Evolutionary conservation across 1,139 yeast species (phyloP), one percentile per base, ranked within the genome.

Genomic region (Kurtzmaniella quercitrusa): DNA sequence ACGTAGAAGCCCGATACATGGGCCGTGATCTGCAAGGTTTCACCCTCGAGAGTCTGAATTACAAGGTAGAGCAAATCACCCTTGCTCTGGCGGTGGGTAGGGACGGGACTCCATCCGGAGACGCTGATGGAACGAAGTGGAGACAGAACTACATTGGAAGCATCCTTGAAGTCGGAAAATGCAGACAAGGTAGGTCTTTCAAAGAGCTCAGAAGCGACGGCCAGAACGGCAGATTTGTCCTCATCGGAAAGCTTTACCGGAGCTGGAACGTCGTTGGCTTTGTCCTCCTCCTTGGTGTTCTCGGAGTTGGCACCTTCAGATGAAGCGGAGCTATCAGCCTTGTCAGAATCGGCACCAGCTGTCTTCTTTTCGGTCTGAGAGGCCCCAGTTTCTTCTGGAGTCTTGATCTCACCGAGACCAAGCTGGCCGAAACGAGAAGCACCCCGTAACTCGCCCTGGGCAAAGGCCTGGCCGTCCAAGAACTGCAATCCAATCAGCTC

Each of bases 81-180:
- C 58, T 75, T 78, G 25, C 75, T 51, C 46, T 69, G 68, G 58
- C 77, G 82, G 40, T 75, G 69, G 6, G 81, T 70, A n/a, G 95
- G 90, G 16, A 85, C 89, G 11, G 95, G 94, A 50, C 88, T 83
- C 94, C 96, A 91, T 46, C 81, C 80, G n/a, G 96, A 86, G 41
- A 89, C 60, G 44, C 74, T 68, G 43, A 85, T 66, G 0, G 83
- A 73, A 50, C 73, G 76, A 48, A 90, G 70, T 24, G 78, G 77
- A 19, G 61, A 52, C 46, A 57, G 63, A 46, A 68, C 54, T 33
- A 54, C 51, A 34, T 55, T 57, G 45, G 51, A 53, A 12, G 62
- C 50, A 34, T 57, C 56, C 42, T 55, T 56, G 39, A 62, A 62
- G 8, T 51, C 40, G 3, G 58, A 55, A 21, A 43, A 43, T 2